Conservation (phyloP, 306 rosid genomes). For the Hippophae tibetana region DNA sequence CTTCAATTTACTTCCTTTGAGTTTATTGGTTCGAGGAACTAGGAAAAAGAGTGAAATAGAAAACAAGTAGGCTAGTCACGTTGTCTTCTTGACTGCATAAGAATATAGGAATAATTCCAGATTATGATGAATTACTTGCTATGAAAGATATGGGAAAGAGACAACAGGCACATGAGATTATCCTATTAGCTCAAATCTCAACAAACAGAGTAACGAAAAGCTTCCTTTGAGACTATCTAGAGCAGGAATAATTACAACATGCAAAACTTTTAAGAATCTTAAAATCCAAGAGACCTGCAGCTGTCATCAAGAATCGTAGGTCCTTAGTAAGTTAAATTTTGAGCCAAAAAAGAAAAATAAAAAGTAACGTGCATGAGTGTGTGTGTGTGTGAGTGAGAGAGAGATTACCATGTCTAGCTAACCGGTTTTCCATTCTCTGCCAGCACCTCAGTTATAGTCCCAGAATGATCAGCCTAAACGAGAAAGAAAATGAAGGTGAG, state of each 20-base stretch:
- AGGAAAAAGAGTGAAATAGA: slow-evolving; percentile 45
- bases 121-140: no score
- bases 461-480: slow-evolving; percentile 78
- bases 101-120: no score
- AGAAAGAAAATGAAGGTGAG: slow-evolving; percentile 12
- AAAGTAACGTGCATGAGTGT: background rate
- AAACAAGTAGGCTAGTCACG: no score
- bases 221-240: no score
- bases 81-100: no score
- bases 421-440: slow-evolving; percentile 69
- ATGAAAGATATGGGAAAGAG: no score
- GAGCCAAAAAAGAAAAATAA: slow-evolving; percentile 18
- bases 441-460: slow-evolving; percentile 56
- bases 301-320: slow-evolving; percentile 14
- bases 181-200: no score
- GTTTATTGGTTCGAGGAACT: slow-evolving; percentile 61
- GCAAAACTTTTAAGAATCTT: no score
- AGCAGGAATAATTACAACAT: no score
- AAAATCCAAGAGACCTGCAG: no score
- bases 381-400: slow-evolving; percentile 8
- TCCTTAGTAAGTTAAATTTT: slow-evolving; percentile 10
- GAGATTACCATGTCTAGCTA: slow-evolving; percentile 62
- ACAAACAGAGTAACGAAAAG: no score
- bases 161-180: no score
- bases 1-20: slow-evolving; percentile 59